Evolutionary conservation across 148 eudicot species (phyloP).

Genomic region (Amaranthus palmeri): DNA sequence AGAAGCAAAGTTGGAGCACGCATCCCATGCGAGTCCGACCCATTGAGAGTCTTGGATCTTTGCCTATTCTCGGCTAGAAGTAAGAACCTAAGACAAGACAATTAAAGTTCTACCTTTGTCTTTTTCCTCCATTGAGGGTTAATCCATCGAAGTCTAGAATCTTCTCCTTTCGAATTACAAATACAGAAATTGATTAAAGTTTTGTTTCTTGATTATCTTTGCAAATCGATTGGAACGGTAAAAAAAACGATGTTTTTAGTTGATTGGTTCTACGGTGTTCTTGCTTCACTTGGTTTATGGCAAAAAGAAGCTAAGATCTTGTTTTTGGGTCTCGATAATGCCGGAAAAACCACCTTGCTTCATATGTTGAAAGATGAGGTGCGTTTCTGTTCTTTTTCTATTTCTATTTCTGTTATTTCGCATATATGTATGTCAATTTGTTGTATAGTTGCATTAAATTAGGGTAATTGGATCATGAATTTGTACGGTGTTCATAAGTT

Average conservation of each 20-base stretch:
- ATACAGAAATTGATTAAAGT: background rate
- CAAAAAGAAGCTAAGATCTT: conserved; percentile 59
- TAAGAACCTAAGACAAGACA: background rate
- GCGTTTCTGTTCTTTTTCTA: conserved; percentile 1
- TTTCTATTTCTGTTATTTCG: background rate
- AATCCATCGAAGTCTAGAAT: conserved; percentile 7
- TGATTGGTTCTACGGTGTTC: conserved; percentile 72
- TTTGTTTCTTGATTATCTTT: background rate
- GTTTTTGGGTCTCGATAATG: conserved; percentile 59
- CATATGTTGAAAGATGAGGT: conserved; percentile 75
- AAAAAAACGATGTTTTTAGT: conserved; percentile 47
- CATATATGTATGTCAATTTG: background rate
- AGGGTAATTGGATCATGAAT: background rate
- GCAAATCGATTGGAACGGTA: background rate
- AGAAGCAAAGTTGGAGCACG: too few species aligned
- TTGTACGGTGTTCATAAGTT: too few species aligned
- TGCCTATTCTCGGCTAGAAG: background rate
- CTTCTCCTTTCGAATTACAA: background rate
- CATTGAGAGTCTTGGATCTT: too few species aligned
- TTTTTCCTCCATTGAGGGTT: conserved; percentile 30
- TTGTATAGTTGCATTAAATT: background rate
- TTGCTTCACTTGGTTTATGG: conserved; percentile 63
- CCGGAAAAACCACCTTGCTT: conserved; percentile 64
- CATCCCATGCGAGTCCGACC: too few species aligned
- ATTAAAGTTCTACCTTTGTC: background rate